Conservation (phyloP, 495 filamentous ascomycete species). For the Penicillium desertorum region DNA sequence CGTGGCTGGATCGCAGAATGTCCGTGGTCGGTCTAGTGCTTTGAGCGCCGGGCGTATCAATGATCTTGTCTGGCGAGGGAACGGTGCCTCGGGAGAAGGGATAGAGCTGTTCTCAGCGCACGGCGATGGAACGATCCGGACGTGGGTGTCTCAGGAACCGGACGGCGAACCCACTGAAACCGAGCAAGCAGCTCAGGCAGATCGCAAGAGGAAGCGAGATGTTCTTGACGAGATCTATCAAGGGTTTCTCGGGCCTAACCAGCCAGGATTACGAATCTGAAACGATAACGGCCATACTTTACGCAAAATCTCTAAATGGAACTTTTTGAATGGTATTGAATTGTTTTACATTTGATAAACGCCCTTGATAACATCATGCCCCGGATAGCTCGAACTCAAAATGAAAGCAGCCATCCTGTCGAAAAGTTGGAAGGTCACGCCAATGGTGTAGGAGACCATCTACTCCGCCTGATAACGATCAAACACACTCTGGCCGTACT, state of each 20-base stretch:
- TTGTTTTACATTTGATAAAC: constrained; percentile 4
- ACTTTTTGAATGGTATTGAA: not conserved
- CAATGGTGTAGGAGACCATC: constrained; percentile 26
- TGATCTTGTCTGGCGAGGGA: constrained; percentile 68
- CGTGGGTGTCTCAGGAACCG: constrained; percentile 56
- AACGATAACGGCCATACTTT: not conserved
- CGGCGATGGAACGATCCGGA: constrained; percentile 51
- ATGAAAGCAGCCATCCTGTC: not conserved
- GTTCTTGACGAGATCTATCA: constrained; percentile 49
- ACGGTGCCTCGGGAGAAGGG: constrained; percentile 45
- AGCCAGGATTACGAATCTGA: constrained; percentile 14
- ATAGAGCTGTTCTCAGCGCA: constrained; percentile 54
- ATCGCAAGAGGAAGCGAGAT: constrained; percentile 53
- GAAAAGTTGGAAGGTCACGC: not conserved
- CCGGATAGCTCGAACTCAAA: not conserved
- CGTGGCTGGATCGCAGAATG: constrained; percentile 37
- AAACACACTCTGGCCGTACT: constrained; percentile 40
- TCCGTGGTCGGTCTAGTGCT: constrained; percentile 33
- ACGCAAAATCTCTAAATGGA: not conserved
- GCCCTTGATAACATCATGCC: constrained; percentile 1
- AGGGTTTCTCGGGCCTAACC: constrained; percentile 30
- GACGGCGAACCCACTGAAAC: constrained; percentile 53
- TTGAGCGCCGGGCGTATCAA: constrained; percentile 60
- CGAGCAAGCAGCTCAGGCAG: constrained; percentile 38
- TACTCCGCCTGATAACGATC: constrained; percentile 36